Evolutionary conservation across 805 yeast species (phyloP), one percentile per base, ranked within the genome.

Genomic region (Candida nitratophila): DNA sequence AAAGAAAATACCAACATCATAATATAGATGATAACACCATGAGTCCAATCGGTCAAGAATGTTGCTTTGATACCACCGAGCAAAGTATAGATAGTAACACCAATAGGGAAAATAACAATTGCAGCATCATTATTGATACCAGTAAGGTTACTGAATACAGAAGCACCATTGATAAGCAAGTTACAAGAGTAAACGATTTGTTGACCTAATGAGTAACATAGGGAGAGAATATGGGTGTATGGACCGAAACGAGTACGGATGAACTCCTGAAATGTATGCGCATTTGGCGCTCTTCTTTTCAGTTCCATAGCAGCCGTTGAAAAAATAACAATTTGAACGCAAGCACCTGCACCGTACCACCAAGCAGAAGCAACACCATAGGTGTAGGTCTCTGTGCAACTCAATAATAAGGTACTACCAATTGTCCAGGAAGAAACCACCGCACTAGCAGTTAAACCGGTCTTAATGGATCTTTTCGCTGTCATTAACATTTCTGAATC

Each of bases 51-150:
- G 8, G 71, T 63, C 31, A 66, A 52, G 48, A 66, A 66, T 3
- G 71, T 64, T 3, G 71, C 70, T 44, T 66, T 66, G 42, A 66
- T 60, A 37, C 71, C 72, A 27, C 72, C 71, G 40, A 66, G 52
- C n/a, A 64, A 51, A 1, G 70, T 65, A 48, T 66, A 66, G 27
- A 64, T 51, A 16, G 61, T 53, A 33, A 65, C 69, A 36, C 66
- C 67, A 15, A 66, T 43, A 1, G 70, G 71, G 20, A 66, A 54
- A 21, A 66, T 48, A 15, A 63, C 60, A 29, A 57, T 52, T 2
- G 65, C 55, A 3, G 68, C 69, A 39, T 59, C 65, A 39, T 56
- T 54, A 44, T 59, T 56, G 48, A 64, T 55, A 15, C 68, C 68
- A 19, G 69, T 63, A 14, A 64, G 46, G 38, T 50, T 52, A 53